Conservation (phyloP, 345 rosid genomes). For the Heritiera fomes region DNA sequence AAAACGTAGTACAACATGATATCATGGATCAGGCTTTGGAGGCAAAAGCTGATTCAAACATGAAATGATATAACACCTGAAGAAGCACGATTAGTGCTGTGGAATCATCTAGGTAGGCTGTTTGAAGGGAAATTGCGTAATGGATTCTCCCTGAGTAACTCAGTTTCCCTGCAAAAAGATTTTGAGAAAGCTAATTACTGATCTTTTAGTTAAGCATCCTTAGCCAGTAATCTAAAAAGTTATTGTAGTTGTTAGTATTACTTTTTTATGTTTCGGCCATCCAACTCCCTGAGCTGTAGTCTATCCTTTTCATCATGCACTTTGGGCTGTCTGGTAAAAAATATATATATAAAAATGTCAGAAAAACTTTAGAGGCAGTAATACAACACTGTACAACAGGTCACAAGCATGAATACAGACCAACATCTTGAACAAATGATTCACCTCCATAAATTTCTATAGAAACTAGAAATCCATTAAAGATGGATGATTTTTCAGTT, state of each 20-base stretch:
- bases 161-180: conserved; percentile 59
- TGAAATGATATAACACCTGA: conserved; percentile 4
- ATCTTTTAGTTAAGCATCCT: background rate
- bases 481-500: too few relatives aligned
- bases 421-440: background rate
- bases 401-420: background rate
- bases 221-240: background rate
- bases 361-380: background rate
- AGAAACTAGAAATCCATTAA: background rate
- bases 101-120: conserved; percentile 67
- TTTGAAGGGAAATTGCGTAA: conserved; percentile 72
- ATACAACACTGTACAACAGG: background rate
- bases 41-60: conserved; percentile 16
- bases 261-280: conserved; percentile 47
- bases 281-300: conserved; percentile 41
- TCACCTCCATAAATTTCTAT: background rate
- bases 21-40: conserved; percentile 18
- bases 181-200: background rate
- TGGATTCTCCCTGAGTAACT: conserved; percentile 75
- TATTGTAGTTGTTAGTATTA: conserved; percentile 11
- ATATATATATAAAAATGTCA: background rate
- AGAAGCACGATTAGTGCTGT: background rate
- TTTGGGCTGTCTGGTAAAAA: conserved; percentile 31
- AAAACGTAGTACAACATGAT: background rate
- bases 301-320: conserved; percentile 23